Evolutionary conservation across 1,139 yeast species (phyloP).

Genomic region (Yamadazyma sp.): DNA sequence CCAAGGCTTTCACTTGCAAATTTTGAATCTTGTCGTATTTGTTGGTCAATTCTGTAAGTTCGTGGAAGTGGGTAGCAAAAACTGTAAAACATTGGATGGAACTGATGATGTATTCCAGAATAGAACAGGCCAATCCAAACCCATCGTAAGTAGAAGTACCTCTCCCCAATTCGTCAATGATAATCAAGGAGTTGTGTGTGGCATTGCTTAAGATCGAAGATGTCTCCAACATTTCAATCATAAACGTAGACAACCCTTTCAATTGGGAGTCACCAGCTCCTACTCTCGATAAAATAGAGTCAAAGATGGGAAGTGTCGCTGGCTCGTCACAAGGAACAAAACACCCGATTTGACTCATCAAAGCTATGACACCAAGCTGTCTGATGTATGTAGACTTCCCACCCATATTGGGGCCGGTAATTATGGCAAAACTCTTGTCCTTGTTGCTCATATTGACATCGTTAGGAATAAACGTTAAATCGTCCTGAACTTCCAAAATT

Average conservation of each 20-base stretch:
- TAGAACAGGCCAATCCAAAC: slow-evolving; percentile 96
- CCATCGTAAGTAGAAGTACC: slow-evolving; percentile 98
- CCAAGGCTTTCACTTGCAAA: slow-evolving; percentile 91
- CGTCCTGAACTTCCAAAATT: slow-evolving; percentile 89
- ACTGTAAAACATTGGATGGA: slow-evolving; percentile 74
- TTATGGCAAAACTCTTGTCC: slow-evolving; percentile 66
- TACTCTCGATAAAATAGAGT: slow-evolving; percentile 92
- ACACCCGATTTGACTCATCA: slow-evolving; percentile 92
- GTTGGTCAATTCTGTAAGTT: slow-evolving; percentile 75
- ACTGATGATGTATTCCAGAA: slow-evolving; percentile 78
- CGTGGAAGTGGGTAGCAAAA: slow-evolving; percentile 98
- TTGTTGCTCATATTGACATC: slow-evolving; percentile 57
- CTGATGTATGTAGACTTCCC: slow-evolving; percentile 95
- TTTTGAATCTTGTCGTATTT: slow-evolving; percentile 65
- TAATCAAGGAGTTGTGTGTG: slow-evolving; percentile 76
- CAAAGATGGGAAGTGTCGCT: slow-evolving; percentile 68
- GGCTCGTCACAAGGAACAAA: slow-evolving; percentile 63
- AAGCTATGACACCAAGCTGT: slow-evolving; percentile 84
- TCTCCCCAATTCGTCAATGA: slow-evolving; percentile 93
- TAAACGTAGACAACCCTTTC: slow-evolving; percentile 94
- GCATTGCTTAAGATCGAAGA: slow-evolving; percentile 89
- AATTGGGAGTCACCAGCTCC: slow-evolving; percentile 98
- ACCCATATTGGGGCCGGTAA: slow-evolving; percentile 99
- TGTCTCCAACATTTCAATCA: slow-evolving; percentile 98
- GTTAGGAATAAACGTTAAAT: slow-evolving; percentile 81